Percentiles rank a stretch among this genome's conserved stretches.
Conservation (phyloP, 2,329 filamentous ascomycete species). For the Emmonsia crescens region DNA sequence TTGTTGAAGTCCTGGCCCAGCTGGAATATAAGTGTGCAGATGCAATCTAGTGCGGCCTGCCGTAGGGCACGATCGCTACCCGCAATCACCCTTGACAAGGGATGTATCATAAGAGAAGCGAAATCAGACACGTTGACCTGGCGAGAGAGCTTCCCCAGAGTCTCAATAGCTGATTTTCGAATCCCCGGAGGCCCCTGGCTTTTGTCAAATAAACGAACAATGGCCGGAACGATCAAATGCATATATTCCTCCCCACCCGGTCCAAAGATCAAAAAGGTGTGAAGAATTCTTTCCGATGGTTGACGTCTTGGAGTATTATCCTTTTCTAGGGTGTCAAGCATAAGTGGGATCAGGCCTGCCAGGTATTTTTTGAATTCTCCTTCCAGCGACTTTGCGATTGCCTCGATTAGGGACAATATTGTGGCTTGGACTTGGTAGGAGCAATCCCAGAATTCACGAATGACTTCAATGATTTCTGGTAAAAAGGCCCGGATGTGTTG, state of each 20-base stretch:
- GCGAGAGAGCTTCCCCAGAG: slow-evolving; percentile 82
- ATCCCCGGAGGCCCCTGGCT: slow-evolving; percentile 68
- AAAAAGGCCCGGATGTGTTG: slow-evolving; percentile 92
- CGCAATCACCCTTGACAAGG: slow-evolving; percentile 70
- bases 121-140: slow-evolving; percentile 97
- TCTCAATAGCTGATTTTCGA: slow-evolving; percentile 83
- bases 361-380: slow-evolving; percentile 97
- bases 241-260: slow-evolving; percentile 96
- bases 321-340: slow-evolving; percentile 88
- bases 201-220: slow-evolving; percentile 90
- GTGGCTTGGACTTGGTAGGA: slow-evolving; percentile 76
- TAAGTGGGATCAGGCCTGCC: slow-evolving; percentile 75
- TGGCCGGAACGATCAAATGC: slow-evolving; percentile 94
- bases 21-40: slow-evolving; percentile 92
- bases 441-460: slow-evolving; percentile 82
- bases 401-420: slow-evolving; percentile 83
- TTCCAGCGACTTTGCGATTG: slow-evolving; percentile 84
- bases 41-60: slow-evolving; percentile 76
- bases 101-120: slow-evolving; percentile 91
- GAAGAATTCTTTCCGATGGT: slow-evolving; percentile 80
- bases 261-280: slow-evolving; percentile 92
- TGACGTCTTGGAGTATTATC: slow-evolving; percentile 65
- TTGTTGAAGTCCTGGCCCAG: slow-evolving; percentile 90
- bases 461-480: slow-evolving; percentile 70
- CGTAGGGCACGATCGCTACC: slow-evolving; percentile 63